Conservation (phyloP, 2,329 filamentous ascomycete genomes). For the Arthroderma sp. region DNA sequence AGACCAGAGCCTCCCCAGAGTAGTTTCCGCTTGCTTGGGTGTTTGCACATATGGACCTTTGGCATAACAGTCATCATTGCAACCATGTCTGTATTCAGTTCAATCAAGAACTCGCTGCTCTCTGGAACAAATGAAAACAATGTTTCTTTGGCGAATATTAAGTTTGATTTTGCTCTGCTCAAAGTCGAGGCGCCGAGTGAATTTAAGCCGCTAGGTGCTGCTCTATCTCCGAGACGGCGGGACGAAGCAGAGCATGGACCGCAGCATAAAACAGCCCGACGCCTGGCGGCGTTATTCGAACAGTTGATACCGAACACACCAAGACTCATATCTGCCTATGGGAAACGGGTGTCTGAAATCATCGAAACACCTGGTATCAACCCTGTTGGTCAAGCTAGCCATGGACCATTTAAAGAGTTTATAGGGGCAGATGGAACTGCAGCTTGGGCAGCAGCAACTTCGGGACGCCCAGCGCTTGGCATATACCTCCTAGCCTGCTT, state of each 20-base stretch:
- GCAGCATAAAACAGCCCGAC: slow-evolving; percentile 24
- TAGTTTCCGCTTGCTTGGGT: background rate
- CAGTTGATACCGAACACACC: slow-evolving; percentile 19
- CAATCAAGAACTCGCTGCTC: background rate
- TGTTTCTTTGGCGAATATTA: slow-evolving; percentile 17
- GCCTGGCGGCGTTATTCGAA: slow-evolving; percentile 29
- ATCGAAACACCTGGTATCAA: background rate
- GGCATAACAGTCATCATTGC: no score
- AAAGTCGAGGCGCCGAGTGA: slow-evolving; percentile 29
- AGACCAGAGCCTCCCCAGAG: no score
- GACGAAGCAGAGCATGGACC: slow-evolving; percentile 25
- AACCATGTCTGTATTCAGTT: background rate
- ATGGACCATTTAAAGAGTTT: slow-evolving; percentile 5
- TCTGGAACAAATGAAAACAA: slow-evolving; percentile 9
- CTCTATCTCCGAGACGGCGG: slow-evolving; percentile 18
- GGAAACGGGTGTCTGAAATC: slow-evolving; percentile 21
- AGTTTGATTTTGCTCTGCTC: slow-evolving; percentile 32
- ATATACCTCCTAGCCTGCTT: slow-evolving; percentile 25
- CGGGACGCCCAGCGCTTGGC: slow-evolving; percentile 15
- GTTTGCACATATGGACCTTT: background rate
- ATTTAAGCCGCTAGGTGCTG: slow-evolving; percentile 18
- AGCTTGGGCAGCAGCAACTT: slow-evolving; percentile 16
- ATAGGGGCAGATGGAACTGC: slow-evolving; percentile 12
- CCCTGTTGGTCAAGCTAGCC: background rate
- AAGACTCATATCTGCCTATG: slow-evolving; percentile 23